Base-by-base conservation (phyloP, 345 rosid genomes). In the Conringia planisiliqua region DNA sequence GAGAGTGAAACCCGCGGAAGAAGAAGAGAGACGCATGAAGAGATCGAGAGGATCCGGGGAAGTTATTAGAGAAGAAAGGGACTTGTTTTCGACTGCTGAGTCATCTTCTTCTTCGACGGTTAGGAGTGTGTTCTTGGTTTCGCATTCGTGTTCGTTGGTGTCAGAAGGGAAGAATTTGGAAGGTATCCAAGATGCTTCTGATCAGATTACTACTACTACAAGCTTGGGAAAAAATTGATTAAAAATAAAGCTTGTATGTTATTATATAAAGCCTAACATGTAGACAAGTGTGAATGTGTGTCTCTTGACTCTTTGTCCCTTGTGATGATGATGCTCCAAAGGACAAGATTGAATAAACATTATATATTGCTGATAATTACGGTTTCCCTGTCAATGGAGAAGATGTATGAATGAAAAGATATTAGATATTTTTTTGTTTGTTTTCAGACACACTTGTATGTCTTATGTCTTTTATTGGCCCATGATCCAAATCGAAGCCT, bases 11-110 rank as follows among this genome's bases (percentile, higher is more conserved):
- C 55, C 24, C 32, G 68, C 22, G n/a, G 91, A 78, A 63, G 84
- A 75, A 66, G 51, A 42, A 65, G 67, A 57, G 68, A 77, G 80
- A 30, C 47, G 65, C 0, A 29, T 65, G 63, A 77, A 77, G 68
- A 77, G 11, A 20, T 54, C 17, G 3, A 74, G 71, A 64, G 65
- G 69, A 47, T 27, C 50, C 8, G 66, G 66, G 5, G 75, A 80
- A 47, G 76, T 32, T 13, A 20, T 2, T 22, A 74, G 77, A 77
- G 46, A 46, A 74, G 85, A 74, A 35, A 89, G 80, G 60, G 97
- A 85, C 46, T 58, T 80, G 70, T 85, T 86, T 79, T 90, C 97
- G 3, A 86, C 96, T 2, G 96, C 93, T 12, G 92, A 93, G 69
- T 89, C 98, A n/a, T 77, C 80, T 38, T 63, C 72, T 44, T 77